Conservation (phyloP, 441 rosid genomes). For the Corymbia citriodora region DNA sequence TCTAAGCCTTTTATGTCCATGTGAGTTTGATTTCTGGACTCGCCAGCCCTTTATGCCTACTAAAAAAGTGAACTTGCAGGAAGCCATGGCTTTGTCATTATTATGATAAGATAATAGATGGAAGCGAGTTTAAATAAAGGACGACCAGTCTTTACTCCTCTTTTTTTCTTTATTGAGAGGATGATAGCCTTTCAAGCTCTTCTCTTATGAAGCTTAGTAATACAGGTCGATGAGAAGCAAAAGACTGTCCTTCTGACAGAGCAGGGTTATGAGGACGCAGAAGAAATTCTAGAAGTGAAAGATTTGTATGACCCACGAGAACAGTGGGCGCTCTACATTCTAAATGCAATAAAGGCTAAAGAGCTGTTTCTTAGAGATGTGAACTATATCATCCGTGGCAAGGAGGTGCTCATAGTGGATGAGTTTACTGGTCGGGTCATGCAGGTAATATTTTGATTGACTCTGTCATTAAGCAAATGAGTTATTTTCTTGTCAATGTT, state of each 20-base stretch:
- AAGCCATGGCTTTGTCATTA: neutral
- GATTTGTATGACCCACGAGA: conserved; percentile 97
- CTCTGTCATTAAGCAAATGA: neutral
- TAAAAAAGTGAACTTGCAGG: neutral
- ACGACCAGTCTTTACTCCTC: neutral
- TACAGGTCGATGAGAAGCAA: conserved; percentile 95
- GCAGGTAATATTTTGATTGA: conserved; percentile 55
- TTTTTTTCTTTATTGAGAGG: neutral
- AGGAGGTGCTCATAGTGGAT: conserved; percentile 95
- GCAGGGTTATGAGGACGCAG: conserved; percentile 96
- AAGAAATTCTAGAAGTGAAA: conserved; percentile 84
- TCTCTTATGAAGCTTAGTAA: conserved; percentile 5
- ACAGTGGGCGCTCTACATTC: conserved; percentile 89
- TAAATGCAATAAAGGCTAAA: conserved; percentile 95
- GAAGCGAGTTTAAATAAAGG: neutral
- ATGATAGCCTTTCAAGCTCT: neutral
- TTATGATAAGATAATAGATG: neutral
- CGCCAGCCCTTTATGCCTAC: neutral
- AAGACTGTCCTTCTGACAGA: conserved; percentile 92
- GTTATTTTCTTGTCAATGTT: neutral
- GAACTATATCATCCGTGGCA: conserved; percentile 86
- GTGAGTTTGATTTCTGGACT: neutral
- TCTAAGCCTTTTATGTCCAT: neutral
- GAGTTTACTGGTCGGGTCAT: conserved; percentile 98
- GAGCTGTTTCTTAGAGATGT: conserved; percentile 93